Percentiles rank a stretch among this genome's conserved stretches.
Conservation (phyloP, 345 rosid genomes). For the Boechera stricta region DNA sequence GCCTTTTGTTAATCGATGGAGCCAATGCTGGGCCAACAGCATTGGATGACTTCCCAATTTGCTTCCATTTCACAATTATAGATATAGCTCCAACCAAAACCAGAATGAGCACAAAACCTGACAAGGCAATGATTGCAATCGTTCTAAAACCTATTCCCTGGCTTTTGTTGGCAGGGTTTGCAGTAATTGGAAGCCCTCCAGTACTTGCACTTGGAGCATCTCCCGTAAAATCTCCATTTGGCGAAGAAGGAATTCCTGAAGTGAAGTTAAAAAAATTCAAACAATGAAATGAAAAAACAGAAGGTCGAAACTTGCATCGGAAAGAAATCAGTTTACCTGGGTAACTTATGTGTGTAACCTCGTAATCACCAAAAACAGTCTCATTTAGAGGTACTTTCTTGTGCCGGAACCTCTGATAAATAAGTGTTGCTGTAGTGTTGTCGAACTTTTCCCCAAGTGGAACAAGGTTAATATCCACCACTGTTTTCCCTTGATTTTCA, state of each 20-base stretch:
- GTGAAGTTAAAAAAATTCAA: constrained; percentile 32
- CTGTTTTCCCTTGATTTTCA: constrained; percentile 85
- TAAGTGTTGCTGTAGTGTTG: constrained; percentile 88
- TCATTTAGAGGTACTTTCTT: constrained; percentile 75
- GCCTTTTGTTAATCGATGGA: constrained; percentile 80
- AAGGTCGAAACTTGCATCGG: constrained; percentile 27
- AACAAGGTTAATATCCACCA: constrained; percentile 89
- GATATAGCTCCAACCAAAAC: constrained; percentile 75
- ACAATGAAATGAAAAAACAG: constrained; percentile 19
- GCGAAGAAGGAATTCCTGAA: constrained; percentile 85
- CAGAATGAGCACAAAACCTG: constrained; percentile 79
- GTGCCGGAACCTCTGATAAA: constrained; percentile 76
- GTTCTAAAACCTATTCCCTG: constrained; percentile 75
- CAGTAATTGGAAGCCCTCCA: constrained; percentile 77
- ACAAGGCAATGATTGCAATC: constrained; percentile 70
- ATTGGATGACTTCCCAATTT: constrained; percentile 78
- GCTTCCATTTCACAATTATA: constrained; percentile 76
- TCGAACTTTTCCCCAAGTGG: constrained; percentile 99
- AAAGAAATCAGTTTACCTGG: constrained; percentile 65
- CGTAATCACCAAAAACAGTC: constrained; percentile 85
- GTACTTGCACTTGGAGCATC: constrained; percentile 71
- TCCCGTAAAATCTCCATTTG: constrained; percentile 58
- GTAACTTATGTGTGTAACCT: constrained; percentile 71
- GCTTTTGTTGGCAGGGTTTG: constrained; percentile 64
- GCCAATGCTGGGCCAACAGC: constrained; percentile 81